Evolutionary conservation across 1,139 yeast genomes (phyloP).

Genomic region (Geotrichum phurueaensis): DNA sequence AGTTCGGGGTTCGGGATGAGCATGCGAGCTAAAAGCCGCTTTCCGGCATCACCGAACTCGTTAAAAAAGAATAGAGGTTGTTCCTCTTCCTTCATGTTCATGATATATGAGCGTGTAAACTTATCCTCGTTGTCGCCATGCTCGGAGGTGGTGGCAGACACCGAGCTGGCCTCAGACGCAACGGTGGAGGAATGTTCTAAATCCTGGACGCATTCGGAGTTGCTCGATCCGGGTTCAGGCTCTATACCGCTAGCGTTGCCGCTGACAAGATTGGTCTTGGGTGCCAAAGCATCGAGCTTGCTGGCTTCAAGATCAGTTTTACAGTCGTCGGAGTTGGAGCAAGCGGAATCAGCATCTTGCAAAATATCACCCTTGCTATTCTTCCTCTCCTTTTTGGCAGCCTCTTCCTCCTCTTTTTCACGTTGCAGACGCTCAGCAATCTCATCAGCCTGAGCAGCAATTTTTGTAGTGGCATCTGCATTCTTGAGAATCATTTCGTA

Average conservation of each 20-base stretch:
- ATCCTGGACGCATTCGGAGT: background rate
- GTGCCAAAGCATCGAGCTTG: background rate
- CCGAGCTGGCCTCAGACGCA: background rate
- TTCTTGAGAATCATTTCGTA: slow-evolving; percentile 7
- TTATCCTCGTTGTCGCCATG: background rate
- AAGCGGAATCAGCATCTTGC: background rate
- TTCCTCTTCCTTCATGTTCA: slow-evolving; percentile 39
- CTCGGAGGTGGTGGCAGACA: background rate
- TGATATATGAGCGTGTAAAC: slow-evolving; percentile 11
- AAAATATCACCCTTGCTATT: background rate
- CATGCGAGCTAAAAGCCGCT: slow-evolving; percentile 36
- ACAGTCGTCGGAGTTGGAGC: background rate
- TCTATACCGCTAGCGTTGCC: background rate
- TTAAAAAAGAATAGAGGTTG: slow-evolving; percentile 53
- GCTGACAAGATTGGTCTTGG: background rate
- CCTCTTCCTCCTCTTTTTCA: slow-evolving; percentile 3
- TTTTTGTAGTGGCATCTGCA: slow-evolving; percentile 3
- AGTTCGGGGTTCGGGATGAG: slow-evolving; percentile 68
- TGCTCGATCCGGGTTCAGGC: background rate
- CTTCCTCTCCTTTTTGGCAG: background rate
- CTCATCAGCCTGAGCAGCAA: slow-evolving; percentile 2
- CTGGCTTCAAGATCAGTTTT: background rate
- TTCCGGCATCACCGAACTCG: slow-evolving; percentile 29
- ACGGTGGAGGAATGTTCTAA: slow-evolving; percentile 5
- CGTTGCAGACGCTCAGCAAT: background rate